These are phyloP conservation scores for Schizonepeta tenuifolia DNA, from an alignment of 257 asterid species.

Conservation along the genomic window DNA sequence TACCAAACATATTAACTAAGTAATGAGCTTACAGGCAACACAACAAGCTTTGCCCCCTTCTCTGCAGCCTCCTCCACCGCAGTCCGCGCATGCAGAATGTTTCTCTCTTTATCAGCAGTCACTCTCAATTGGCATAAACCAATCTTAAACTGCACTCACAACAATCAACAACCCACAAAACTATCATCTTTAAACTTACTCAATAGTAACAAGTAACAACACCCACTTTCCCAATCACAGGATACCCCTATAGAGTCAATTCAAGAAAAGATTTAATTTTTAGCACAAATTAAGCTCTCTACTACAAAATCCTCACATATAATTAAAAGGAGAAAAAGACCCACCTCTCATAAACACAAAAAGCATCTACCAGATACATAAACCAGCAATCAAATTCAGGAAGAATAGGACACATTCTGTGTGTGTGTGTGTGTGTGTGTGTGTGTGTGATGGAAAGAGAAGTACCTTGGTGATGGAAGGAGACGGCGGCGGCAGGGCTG, in stretches of 20 bases:
- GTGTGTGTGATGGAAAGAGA: no score
- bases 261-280: neutral
- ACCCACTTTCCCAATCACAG: neutral
- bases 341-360: constrained; percentile 10
- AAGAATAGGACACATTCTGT: neutral
- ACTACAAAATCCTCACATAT: neutral
- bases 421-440: no score
- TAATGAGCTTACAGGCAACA: constrained; percentile 72
- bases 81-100: constrained; percentile 72
- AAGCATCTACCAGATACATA: constrained; percentile 9
- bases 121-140: constrained; percentile 86
- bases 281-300: constrained; percentile 4
- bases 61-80: constrained; percentile 86
- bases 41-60: constrained; percentile 84
- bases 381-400: neutral
- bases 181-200: neutral
- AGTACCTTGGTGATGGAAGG: constrained; percentile 70
- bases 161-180: constrained; percentile 20
- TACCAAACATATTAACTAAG: neutral
- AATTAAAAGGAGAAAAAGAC: neutral
- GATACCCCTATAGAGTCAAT: neutral
- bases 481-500: constrained; percentile 53
- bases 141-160: constrained; percentile 68
- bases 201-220: neutral
- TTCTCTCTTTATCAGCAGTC: constrained; percentile 81